phyloP scores from a whole-genome alignment of 2,329 filamentous ascomycete genomes.

The Aspergillus neotritici region DNA sequence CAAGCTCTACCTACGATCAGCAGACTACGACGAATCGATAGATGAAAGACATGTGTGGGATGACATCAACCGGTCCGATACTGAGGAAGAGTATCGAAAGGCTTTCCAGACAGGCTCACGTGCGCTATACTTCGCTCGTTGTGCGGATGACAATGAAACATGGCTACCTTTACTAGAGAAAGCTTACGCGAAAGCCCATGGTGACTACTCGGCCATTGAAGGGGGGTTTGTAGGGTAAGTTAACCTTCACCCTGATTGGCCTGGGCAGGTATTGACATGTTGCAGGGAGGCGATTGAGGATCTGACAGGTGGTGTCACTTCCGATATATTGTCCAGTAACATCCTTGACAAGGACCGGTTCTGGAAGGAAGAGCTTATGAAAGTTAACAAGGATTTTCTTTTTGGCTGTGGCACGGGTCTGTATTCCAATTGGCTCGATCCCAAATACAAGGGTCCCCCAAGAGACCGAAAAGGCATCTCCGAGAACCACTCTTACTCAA shows the following conservation, averaged over 20 bases:
- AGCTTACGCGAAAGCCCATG: conserved; percentile 78
- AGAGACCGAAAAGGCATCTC: conserved; percentile 41
- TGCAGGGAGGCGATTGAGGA: conserved; percentile 53
- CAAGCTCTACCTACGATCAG: conserved; percentile 77
- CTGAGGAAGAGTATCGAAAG: conserved; percentile 64
- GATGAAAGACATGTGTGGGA: conserved; percentile 69
- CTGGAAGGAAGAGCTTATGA: conserved; percentile 74
- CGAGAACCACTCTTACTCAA: conserved; percentile 52
- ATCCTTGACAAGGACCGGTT: conserved; percentile 66
- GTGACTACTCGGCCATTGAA: conserved; percentile 69
- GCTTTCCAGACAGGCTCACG: conserved; percentile 70
- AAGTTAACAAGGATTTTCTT: conserved; percentile 71
- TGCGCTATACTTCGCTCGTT: conserved; percentile 72
- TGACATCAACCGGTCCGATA: conserved; percentile 67
- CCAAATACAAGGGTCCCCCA: conserved; percentile 29
- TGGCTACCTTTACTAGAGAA: conserved; percentile 79
- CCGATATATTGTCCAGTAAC: conserved; percentile 42
- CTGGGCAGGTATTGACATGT: neutral
- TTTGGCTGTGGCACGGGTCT: conserved; percentile 45
- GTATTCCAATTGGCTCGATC: conserved; percentile 42
- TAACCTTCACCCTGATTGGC: neutral
- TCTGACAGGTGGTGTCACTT: conserved; percentile 49
- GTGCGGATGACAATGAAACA: conserved; percentile 69
- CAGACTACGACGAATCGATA: conserved; percentile 73
- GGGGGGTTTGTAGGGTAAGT: conserved; percentile 63